Base-by-base conservation (phyloP, 352 stramenopile genomes). In the Pythium angustatum region DNA sequence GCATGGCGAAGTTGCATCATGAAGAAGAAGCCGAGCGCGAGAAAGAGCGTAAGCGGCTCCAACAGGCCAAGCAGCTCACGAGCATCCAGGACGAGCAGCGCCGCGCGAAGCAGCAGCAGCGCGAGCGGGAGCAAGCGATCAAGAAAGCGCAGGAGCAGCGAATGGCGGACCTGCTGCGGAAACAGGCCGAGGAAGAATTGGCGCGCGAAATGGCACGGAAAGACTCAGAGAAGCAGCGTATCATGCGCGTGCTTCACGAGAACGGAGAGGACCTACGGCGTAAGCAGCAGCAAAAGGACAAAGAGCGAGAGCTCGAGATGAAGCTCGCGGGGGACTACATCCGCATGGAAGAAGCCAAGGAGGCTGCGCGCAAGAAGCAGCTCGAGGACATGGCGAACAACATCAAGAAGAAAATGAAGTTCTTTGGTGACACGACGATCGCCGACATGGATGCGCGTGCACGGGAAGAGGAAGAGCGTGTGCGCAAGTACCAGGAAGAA, bases 401-500 rank as follows among this genome's bases (percentile, higher is more conserved):
- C 52, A 87, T 94, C 67, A 86, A 90, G 65, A 81, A 79, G 50
- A 85, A 86, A 53, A 94, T 92, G 85, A 91, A 92, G 63, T 87
- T 91, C 61, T 94, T 91, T 34, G 80, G 81, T 54, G 83, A 94
- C 67, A 94, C 85, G 4, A 72, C 83, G 28, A 92, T 90, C 26
- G 83, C 78, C 1, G 72, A 80, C 31, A 88, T 75, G 47, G 81
- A 92, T 34, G 78, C 78, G 24, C 82, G 78, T 34, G 76, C 69
- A 0, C 72, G 72, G n/a, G 83, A 91, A 28, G 85, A 92, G 36
- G 85, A 92, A 41, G 55, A 82, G 50, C 81, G 81, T 5, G 73
- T 90, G 24, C 67, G 57, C 27, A 76, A 76, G 43, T 90, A 88
- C 58, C 85, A 94, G 21, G 72, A 83, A 34, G 82, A 91, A 41